Evolutionary conservation across 2,329 filamentous ascomycete species (phyloP), one percentile per base, ranked within the genome.

Genomic region (Talaromyces pinophilus): DNA sequence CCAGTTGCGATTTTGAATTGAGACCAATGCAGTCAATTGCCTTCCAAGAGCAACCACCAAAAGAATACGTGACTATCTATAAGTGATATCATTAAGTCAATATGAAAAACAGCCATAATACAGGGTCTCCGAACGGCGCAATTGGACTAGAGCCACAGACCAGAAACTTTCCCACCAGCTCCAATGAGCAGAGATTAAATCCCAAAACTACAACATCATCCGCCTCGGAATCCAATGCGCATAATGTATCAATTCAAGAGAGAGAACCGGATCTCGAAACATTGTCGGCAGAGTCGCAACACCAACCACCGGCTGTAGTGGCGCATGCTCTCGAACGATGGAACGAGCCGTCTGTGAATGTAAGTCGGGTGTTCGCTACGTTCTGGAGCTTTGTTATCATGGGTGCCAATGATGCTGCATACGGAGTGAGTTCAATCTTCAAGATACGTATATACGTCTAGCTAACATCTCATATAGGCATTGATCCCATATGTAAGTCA

Each of bases 311-410:
- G 11, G 42, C 52, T 48, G 40, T 40, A 13, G 63, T 65, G n/a
- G 62, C 38, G 25, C 63, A 63, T 59, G 64, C 42, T 19, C n/a
- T 73, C 22, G 73, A 85, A 72, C 79, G 75, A 67, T 85, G 79
- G 86, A 86, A 83, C 69, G 76, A 79, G 69, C 82, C 85, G 55
- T 80, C 75, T 13, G 74, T 75, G 1, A 88, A 86, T 66, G 76
- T 81, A 2, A 77, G 79, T 68, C 82, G 83, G 10, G 78, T 86
- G 0, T 75, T 79, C 1, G 81, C 86, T 0, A 83, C 84, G 0
- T 88, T 88, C 74, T 87, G 82, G 79, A 83, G 82, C 6, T 86
- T 89, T 67, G 71, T 86, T 5, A 82, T 86, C 1, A 84, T 86
- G 73, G 87, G 87, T 0, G 82, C 84, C 10, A 87, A 87, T 64